Evolutionary conservation across 2,329 filamentous ascomycete species (phyloP), one percentile per base, ranked within the genome.

Genomic region (Zarea fungicola): DNA sequence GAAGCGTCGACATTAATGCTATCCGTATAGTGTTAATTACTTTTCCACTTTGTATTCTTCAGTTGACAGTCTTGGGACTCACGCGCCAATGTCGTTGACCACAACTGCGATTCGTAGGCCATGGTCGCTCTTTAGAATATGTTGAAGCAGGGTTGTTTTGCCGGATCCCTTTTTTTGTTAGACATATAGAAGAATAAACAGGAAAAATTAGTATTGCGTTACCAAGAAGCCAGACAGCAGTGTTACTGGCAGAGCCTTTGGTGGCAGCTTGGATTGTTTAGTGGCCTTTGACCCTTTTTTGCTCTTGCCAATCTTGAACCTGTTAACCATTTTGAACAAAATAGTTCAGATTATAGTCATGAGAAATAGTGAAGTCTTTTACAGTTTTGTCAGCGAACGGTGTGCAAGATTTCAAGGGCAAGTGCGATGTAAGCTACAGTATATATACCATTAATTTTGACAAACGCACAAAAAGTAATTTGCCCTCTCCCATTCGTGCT

Each of bases 81-180:
- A 77, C 75, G 74, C 73, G 52, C 78, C 79, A 66, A 88, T 86
- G 52, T 88, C 85, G 55, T 89, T 88, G 31, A 89, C 84, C 19
- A 88, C 84, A 13, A 88, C 79, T 1, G 83, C 85, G 50, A 89
- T 85, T 1, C 77, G 74, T 8, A 87, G 70, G 1, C 83, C 81
- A 63, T 88, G 84, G 4, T 85, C 73, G 1, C 78, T 81, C 29
- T 77, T 77, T 5, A 88, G 75, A 43, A 88, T 84, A 52, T 87
- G 79, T 52, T 85, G 78, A 0, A 88, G 72, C 0, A 88, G 72
- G 0, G 85, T 87, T 0, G 84, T 87, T 61, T 88, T 88, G 1
- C 85, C 85, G 39, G 81, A 79, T 10, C 84, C 83, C 80, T 83
- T 13, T 1, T n/a, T 4, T 19, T 14, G 25, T 28, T 40, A 28